Base-by-base conservation (phyloP, 1,284 basidiomycete species). In the Golubevia sp. region DNA sequence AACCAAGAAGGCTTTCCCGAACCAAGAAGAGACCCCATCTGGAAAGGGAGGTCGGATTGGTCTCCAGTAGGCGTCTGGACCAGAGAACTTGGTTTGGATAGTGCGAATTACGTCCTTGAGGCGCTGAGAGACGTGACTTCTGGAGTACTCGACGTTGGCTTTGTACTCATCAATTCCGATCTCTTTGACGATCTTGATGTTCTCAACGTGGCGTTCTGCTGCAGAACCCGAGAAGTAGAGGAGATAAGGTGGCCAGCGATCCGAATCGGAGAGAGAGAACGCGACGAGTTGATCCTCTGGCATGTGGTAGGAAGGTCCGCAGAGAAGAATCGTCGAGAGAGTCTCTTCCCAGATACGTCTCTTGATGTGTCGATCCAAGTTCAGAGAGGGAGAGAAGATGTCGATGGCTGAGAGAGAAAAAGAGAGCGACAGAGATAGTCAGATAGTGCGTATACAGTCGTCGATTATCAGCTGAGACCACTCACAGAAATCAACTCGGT, bases 271-370 rank as follows among this genome's bases (percentile, higher is more conserved):
- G 74, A 90, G 86, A 24, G 88, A 87, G 76, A 89, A 92, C 24
- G 83, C 65, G 86, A 92, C 90, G 15, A 79, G 78, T 76, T 91
- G 89, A 7, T 86, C 84, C 48, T 85, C 75, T 1, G 90, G 90
- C 75, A 93, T 92, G 44, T 86, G 85, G 71, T 88, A 89, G 44
- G 88, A 86, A 0, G 87, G 85, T 63, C 85, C 87, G 0, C 89
- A 90, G 25, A 92, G 86, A 15, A 92, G 82, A 4, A 93, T 84
- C 0, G 89, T 88, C 0, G 90, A 88, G 26, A 92, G 86, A 5
- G 90, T 88, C 81, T 93, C 92, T 76, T 93, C 90, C 91, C 91
- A 92, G n/a, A 93, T 90, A 3, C 92, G 87, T 11, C 91, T 87
- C 66, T 86, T 88, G 48, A 88, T 86, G 75, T 93, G 91, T 67